These are phyloP conservation scores for Teunomyces gatunensis DNA, from an alignment of 805 yeast genomes.

Conservation along the genomic window DNA sequence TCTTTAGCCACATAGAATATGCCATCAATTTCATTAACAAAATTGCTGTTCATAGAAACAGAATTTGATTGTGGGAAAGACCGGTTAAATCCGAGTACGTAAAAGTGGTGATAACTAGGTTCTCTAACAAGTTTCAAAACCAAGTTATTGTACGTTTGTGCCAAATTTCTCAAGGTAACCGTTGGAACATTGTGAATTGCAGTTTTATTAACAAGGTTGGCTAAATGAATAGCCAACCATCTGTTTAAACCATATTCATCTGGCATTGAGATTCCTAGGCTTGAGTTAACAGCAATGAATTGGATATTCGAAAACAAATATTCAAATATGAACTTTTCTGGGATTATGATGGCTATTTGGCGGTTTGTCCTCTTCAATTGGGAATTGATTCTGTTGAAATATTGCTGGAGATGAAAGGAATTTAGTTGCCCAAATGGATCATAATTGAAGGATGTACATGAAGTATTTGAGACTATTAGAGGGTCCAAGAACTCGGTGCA, in stretches of 20 bases:
- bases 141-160: conserved; percentile 9
- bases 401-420: conserved; percentile 15
- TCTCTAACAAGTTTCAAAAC: conserved; percentile 7
- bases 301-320: conserved; percentile 12
- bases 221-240: conserved; percentile 13
- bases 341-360: conserved; percentile 15
- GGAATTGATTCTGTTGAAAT: conserved; percentile 15
- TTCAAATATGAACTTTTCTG: conserved; percentile 13
- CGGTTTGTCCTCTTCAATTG: conserved; percentile 10
- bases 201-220: conserved; percentile 1
- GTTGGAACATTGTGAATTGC: conserved; percentile 5
- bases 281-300: conserved; percentile 12
- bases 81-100: background rate
- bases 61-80: background rate
- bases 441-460: conserved; percentile 7
- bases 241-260: conserved; percentile 16
- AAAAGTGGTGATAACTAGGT: conserved; percentile 4
- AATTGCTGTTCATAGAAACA: background rate
- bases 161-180: conserved; percentile 8
- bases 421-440: conserved; percentile 19
- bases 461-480: conserved; percentile 13
- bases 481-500: conserved; percentile 23
- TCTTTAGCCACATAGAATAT: background rate
- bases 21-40: background rate
- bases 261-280: conserved; percentile 14